Evolutionary conservation across 129 eudicot genomes (phyloP).

Genomic region (Arctium minus): DNA sequence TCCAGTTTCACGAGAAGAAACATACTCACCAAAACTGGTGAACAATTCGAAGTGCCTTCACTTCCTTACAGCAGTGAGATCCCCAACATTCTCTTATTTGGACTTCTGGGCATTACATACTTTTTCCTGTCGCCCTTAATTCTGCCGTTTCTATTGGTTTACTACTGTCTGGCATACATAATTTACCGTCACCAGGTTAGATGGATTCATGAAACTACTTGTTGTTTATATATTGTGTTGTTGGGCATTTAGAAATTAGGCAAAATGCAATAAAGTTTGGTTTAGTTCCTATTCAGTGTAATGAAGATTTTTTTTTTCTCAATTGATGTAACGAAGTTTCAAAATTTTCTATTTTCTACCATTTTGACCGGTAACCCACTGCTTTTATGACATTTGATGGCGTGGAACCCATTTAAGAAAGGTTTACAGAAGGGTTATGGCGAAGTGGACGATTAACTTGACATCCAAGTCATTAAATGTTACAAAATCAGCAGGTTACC

Average conservation of each 20-base stretch:
- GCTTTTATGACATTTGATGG: background rate
- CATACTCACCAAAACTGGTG: slow-evolving; percentile 36
- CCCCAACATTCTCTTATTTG: slow-evolving; percentile 75
- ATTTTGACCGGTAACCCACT: background rate
- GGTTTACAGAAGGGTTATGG: background rate
- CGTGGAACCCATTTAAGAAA: background rate
- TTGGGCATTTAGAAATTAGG: background rate
- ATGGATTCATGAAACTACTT: slow-evolving; percentile 1
- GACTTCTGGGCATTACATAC: slow-evolving; percentile 90
- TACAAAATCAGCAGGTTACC: background rate
- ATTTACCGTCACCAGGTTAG: slow-evolving; percentile 87
- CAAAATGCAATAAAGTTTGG: background rate
- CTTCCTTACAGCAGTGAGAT: slow-evolving; percentile 68
- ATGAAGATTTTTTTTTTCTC: background rate
- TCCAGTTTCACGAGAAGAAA: slow-evolving; percentile 36
- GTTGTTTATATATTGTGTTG: slow-evolving; percentile 1
- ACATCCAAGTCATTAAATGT: background rate
- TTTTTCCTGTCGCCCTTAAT: slow-evolving; percentile 83
- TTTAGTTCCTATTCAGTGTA: background rate
- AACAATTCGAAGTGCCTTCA: slow-evolving; percentile 65
- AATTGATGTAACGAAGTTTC: background rate
- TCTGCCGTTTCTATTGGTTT: slow-evolving; percentile 79
- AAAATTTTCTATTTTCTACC: background rate
- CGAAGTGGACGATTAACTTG: background rate
- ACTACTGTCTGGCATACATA: slow-evolving; percentile 80